Percentiles rank a stretch among this genome's conserved stretches.
phyloP scores from a whole-genome alignment of 192 early-diverging fungal species.

The Coemansia sp. region DNA sequence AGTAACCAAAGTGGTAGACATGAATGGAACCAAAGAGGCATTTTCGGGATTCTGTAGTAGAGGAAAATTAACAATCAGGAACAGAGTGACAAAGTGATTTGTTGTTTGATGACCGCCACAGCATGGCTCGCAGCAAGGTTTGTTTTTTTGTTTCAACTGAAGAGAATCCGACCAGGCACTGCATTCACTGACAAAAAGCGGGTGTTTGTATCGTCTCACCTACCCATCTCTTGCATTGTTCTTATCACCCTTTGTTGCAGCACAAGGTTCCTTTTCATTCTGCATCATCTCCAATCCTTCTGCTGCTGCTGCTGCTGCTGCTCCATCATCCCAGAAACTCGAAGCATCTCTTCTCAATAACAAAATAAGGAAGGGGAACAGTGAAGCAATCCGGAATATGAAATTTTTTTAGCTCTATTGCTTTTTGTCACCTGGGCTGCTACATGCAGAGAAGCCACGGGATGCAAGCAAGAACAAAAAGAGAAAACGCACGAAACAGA shows the following conservation, averaged over 20 bases:
- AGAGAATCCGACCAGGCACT: neutral
- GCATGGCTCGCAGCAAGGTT: neutral
- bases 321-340: constrained; percentile 8
- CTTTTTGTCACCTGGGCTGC: constrained; percentile 5
- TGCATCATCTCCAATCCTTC: neutral
- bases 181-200: neutral
- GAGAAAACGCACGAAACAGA: neutral
- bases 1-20: neutral
- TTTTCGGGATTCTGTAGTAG: constrained; percentile 1
- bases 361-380: constrained; percentile 1
- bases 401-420: neutral
- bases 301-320: neutral
- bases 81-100: neutral
- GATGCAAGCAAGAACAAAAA: constrained; percentile 6
- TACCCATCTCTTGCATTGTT: neutral
- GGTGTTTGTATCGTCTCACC: constrained; percentile 8
- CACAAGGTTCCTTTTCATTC: neutral
- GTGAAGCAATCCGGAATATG: constrained; percentile 5
- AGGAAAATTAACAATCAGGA: neutral
- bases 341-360: constrained; percentile 2
- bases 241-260: neutral
- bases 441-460: constrained; percentile 12
- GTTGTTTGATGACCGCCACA: constrained; percentile 8
- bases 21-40: constrained; percentile 2
- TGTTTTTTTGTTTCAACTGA: neutral